Evolutionary conservation across 768 basidiomycete genomes (phyloP), one percentile per base, ranked within the genome.

Genomic region (Suillus spraguei): DNA sequence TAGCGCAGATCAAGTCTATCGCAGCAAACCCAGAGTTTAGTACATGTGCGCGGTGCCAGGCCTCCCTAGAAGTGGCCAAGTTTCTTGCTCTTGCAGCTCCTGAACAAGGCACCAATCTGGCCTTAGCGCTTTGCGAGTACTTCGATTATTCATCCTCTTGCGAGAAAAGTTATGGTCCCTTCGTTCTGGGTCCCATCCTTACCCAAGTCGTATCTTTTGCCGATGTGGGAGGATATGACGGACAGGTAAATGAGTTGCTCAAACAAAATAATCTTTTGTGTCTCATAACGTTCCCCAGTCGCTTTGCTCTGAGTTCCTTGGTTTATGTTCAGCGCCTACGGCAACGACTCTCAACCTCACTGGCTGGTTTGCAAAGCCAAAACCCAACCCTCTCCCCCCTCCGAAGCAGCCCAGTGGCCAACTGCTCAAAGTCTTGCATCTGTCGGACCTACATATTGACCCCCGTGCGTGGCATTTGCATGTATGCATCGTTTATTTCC

Each of bases 391-490:
- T n/a, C n/a, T n/a, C n/a, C n/a, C n/a, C n/a, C n/a, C n/a, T n/a
- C n/a, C n/a, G n/a, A n/a, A 81, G 71, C 79, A 80, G 70, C 81
- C 83, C 17, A 89, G 85, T 50, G 90, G 90, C 16, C 74, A 89
- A 68, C 80, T 85, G 42, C 76, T 91, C 47, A 91, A 90, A 71
- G 86, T 92, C 0, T 74, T 93, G 63, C 91, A 92, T 70, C 62
- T 93, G 20, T 90, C 89, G 1, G 91, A 92, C 69, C 79, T 90
- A 62, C 91, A 92, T 71, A 75, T 93, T 59, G 91, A 92, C 72
- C 87, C 90, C 46, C 82, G 90, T 88, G 67, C 56, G 82, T 68
- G 17, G 39, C 38, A 50, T 60, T 16, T 42, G 42, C 50, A 54
- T 53, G 36, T 22, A 50, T 49, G 16, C 60, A 59, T 41, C 32